These are phyloP conservation scores for Papiliotrema flavescens DNA, from an alignment of 1,284 basidiomycete species.

Conservation along the genomic window DNA sequence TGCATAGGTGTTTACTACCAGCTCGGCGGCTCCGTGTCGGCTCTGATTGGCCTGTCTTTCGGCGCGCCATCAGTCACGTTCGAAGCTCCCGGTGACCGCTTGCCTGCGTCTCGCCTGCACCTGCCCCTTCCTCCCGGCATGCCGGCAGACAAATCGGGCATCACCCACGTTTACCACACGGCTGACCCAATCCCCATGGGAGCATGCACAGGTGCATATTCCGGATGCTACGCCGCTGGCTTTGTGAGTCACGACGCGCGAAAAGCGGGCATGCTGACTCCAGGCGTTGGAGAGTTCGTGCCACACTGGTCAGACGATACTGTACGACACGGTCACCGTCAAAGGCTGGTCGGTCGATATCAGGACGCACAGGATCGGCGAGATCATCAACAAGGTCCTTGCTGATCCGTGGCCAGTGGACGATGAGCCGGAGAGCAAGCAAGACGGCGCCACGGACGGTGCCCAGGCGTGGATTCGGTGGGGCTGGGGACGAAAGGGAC, in stretches of 20 bases:
- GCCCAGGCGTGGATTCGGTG: conserved; percentile 18
- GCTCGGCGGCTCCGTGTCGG: conserved; percentile 79
- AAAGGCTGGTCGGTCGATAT: conserved; percentile 77
- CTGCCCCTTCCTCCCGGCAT: conserved; percentile 62
- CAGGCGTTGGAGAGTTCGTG: conserved; percentile 55
- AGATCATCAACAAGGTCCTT: conserved; percentile 70
- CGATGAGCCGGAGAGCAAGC: conserved; percentile 44
- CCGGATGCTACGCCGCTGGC: conserved; percentile 49
- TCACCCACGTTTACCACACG: conserved; percentile 58
- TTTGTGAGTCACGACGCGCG: conserved; percentile 30
- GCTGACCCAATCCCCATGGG: conserved; percentile 53
- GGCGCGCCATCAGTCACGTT: conserved; percentile 87
- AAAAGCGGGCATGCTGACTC: not conserved
- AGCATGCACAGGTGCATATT: conserved; percentile 49
- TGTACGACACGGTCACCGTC: conserved; percentile 83
- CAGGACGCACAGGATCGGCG: conserved; percentile 71
- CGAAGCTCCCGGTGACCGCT: conserved; percentile 85
- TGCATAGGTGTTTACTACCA: conserved; percentile 10
- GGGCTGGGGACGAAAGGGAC: conserved; percentile 20
- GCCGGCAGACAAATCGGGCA: conserved; percentile 42
- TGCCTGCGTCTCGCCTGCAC: conserved; percentile 81
- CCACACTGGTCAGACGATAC: conserved; percentile 76
- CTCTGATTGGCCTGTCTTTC: conserved; percentile 85
- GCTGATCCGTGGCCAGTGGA: conserved; percentile 64
- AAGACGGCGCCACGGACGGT: conserved; percentile 3